These are phyloP conservation scores for Tylopilus sp. DNA, from an alignment of 768 basidiomycete genomes.

Conservation along the genomic window DNA sequence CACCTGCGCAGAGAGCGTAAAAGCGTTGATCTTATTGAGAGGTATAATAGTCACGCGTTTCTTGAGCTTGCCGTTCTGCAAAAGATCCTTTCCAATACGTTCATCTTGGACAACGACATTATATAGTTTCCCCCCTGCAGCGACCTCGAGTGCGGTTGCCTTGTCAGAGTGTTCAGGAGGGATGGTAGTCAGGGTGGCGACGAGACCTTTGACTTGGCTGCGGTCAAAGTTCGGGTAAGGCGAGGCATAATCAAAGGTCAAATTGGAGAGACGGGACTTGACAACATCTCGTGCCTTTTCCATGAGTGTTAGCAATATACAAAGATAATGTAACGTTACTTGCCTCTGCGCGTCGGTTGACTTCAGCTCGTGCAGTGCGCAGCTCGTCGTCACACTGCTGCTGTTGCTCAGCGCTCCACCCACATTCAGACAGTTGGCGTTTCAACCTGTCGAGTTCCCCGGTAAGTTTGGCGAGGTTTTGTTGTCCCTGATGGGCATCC, in stretches of 20 bases:
- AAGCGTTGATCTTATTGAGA: slow-evolving; percentile 82
- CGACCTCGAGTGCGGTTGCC: slow-evolving; percentile 89
- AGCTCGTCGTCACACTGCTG: slow-evolving; percentile 49
- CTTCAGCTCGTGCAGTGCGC: slow-evolving; percentile 49
- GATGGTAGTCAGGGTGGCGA: slow-evolving; percentile 84
- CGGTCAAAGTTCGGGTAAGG: slow-evolving; percentile 83
- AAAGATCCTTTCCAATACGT: slow-evolving; percentile 77
- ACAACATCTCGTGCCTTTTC: slow-evolving; percentile 66
- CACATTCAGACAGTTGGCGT: slow-evolving; percentile 52
- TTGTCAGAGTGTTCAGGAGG: slow-evolving; percentile 66
- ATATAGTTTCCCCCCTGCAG: slow-evolving; percentile 85
- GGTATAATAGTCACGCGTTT: slow-evolving; percentile 94
- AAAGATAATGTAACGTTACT: slow-evolving; percentile 9
- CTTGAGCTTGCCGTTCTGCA: slow-evolving; percentile 73
- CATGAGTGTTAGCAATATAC: slow-evolving; percentile 6
- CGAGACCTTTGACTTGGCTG: slow-evolving; percentile 83
- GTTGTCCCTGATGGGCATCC: slow-evolving; percentile 75
- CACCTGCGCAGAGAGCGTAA: slow-evolving; percentile 50
- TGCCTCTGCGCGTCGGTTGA: slow-evolving; percentile 64
- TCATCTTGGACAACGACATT: slow-evolving; percentile 95
- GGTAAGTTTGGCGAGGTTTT: slow-evolving; percentile 58
- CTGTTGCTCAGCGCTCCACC: slow-evolving; percentile 79
- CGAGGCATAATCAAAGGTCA: slow-evolving; percentile 81
- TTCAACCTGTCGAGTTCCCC: slow-evolving; percentile 55
- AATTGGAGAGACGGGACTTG: slow-evolving; percentile 58